Evolutionary conservation across 768 basidiomycete genomes (phyloP).

Genomic region (Trichaptum fuscoviolaceum): DNA sequence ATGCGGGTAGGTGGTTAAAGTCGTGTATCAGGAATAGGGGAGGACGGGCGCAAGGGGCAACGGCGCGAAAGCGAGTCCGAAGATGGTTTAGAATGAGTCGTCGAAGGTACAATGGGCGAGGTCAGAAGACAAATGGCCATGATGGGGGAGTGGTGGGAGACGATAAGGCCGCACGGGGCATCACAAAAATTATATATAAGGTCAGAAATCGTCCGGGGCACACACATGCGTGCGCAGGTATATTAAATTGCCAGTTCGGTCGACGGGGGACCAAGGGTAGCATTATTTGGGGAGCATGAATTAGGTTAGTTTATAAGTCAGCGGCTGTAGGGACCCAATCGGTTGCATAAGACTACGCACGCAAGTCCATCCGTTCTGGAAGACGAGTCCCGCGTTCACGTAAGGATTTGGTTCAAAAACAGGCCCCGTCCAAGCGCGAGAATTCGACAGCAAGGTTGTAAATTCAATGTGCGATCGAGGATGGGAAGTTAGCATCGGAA

Average conservation of each 20-base stretch:
- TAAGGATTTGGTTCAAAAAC: not conserved
- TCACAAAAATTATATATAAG: not conserved
- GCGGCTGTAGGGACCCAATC: not conserved
- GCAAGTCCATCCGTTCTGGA: constrained; percentile 86
- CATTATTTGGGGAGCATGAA: constrained; percentile 9
- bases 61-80: not conserved
- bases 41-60: constrained; percentile 4
- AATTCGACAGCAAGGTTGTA: not conserved
- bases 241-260: not conserved
- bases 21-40: constrained; percentile 9
- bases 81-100: not conserved
- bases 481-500: not conserved
- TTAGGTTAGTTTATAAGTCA: not conserved
- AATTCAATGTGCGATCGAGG: not conserved
- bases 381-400: constrained; percentile 6
- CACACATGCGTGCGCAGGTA: not conserved
- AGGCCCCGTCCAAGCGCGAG: not conserved
- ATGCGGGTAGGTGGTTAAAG: constrained; percentile 1
- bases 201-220: not conserved
- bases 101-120: not conserved
- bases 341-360: constrained; percentile 37
- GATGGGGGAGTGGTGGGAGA: not conserved
- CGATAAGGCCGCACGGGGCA: not conserved
- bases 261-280: not conserved
- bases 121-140: not conserved